Conservation (phyloP, 495 filamentous ascomycete genomes). For the Cudoniella acicularis region DNA sequence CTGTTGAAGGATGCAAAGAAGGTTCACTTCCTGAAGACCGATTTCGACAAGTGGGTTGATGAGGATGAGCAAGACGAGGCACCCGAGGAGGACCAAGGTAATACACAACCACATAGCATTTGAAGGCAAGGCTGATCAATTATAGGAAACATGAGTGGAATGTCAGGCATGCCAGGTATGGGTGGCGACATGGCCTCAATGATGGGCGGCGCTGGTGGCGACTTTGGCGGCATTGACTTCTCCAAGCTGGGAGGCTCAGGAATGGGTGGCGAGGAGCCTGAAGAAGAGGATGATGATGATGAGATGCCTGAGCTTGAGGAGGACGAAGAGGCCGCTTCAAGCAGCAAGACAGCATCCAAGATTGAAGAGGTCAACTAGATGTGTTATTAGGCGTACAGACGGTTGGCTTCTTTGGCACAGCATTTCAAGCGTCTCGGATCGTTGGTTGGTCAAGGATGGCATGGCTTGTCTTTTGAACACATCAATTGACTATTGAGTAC, state of each 20-base stretch:
- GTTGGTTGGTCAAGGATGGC: neutral
- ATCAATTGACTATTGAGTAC: neutral
- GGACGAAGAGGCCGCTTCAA: conserved; percentile 12
- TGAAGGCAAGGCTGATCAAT: conserved; percentile 25
- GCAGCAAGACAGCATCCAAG: conserved; percentile 17
- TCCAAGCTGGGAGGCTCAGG: conserved; percentile 76
- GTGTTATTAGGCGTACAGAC: neutral
- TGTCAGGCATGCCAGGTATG: conserved; percentile 34
- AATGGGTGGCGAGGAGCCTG: conserved; percentile 53
- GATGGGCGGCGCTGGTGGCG: conserved; percentile 41
- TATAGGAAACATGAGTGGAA: conserved; percentile 33
- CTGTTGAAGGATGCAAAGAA: conserved; percentile 86
- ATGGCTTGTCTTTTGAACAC: neutral
- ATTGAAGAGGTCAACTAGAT: conserved; percentile 26
- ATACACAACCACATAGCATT: conserved; percentile 17
- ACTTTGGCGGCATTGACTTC: conserved; percentile 79
- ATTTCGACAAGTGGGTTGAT: conserved; percentile 99
- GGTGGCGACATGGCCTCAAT: conserved; percentile 24
- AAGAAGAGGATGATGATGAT: conserved; percentile 51
- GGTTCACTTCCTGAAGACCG: conserved; percentile 95
- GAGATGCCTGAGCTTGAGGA: conserved; percentile 34
- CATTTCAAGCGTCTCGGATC: neutral
- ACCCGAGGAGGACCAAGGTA: conserved; percentile 72
- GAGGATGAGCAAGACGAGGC: conserved; percentile 97
- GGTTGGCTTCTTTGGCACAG: neutral